Evolutionary conservation across 1,139 yeast genomes (phyloP).

Genomic region (Nakaseomyces sp.): DNA sequence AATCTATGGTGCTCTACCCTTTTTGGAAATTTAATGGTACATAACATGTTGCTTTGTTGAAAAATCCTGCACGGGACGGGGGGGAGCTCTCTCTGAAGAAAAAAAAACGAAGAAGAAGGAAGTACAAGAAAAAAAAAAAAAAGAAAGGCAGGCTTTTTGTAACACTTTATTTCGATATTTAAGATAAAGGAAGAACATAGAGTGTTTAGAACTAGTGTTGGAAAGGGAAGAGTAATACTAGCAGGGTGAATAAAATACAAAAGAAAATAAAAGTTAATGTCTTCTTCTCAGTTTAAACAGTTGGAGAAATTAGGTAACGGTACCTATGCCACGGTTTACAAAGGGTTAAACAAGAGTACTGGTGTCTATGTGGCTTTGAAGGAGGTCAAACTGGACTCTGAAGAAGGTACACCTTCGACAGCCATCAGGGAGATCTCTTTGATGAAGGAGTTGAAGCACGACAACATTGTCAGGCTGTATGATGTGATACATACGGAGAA

Average conservation of each 20-base stretch:
- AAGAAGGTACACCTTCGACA: constrained; percentile 97
- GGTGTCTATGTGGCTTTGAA: constrained; percentile 92
- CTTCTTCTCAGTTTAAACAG: constrained; percentile 24
- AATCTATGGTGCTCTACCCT: too few species aligned
- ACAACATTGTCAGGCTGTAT: constrained; percentile 83
- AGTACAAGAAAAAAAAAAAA: too few species aligned
- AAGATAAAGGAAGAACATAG: too few species aligned
- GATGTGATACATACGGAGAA: constrained; percentile 97
- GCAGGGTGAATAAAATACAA: not conserved
- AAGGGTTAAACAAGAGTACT: constrained; percentile 84
- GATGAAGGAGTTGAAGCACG: constrained; percentile 93
- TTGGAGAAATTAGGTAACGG: constrained; percentile 95
- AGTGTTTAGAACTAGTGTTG: too few species aligned
- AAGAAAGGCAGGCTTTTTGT: too few species aligned
- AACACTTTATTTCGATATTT: too few species aligned
- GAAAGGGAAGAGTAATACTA: too few species aligned
- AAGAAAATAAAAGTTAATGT: not conserved
- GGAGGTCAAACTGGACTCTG: constrained; percentile 89
- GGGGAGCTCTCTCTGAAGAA: too few species aligned
- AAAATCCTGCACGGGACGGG: too few species aligned
- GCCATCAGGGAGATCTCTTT: constrained; percentile 94
- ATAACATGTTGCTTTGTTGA: too few species aligned
- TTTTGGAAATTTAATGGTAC: too few species aligned
- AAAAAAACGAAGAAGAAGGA: too few species aligned
- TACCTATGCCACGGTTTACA: constrained; percentile 95